These are phyloP conservation scores for Coniochaeta sp. DNA, from an alignment of 2,329 filamentous ascomycete species.

Conservation along the genomic window DNA sequence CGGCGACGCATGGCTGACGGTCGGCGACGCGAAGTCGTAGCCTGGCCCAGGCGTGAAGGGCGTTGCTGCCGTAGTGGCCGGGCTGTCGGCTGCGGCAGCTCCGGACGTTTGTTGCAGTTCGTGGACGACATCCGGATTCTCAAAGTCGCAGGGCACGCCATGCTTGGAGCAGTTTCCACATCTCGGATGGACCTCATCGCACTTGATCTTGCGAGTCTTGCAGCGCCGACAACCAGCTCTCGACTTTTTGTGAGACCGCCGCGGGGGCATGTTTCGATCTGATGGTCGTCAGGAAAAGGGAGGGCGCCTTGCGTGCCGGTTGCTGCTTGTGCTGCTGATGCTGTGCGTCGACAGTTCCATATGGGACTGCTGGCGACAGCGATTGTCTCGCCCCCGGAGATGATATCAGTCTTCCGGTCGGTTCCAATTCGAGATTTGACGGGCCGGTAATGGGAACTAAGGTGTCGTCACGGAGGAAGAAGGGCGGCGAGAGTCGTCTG, in stretches of 20 bases:
- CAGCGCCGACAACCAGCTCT: constrained; percentile 59
- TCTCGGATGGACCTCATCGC: constrained; percentile 57
- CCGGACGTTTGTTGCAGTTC: constrained; percentile 28
- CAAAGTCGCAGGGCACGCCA: constrained; percentile 59
- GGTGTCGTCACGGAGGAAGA: not conserved
- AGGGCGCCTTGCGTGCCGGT: not conserved
- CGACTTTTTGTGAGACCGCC: constrained; percentile 58
- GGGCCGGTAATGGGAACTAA: not conserved
- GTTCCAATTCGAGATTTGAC: not conserved
- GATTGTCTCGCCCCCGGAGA: not conserved
- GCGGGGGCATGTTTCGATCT: not conserved
- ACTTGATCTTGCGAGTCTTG: constrained; percentile 65
- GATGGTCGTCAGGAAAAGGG: not conserved
- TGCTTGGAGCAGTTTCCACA: constrained; percentile 62
- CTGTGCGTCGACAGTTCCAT: not conserved
- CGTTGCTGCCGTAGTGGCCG: constrained; percentile 11
- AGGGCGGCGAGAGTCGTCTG: not conserved
- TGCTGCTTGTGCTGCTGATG: not conserved
- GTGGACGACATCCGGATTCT: constrained; percentile 38
- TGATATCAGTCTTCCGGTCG: not conserved
- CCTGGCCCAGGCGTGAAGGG: constrained; percentile 12
- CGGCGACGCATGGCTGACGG: constrained; percentile 11
- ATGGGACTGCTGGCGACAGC: not conserved
- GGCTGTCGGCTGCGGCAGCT: constrained; percentile 15
- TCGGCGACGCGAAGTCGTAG: constrained; percentile 16